phyloP scores from a whole-genome alignment of 2,329 filamentous ascomycete species.

The Myriosclerotinia scirpicola region DNA sequence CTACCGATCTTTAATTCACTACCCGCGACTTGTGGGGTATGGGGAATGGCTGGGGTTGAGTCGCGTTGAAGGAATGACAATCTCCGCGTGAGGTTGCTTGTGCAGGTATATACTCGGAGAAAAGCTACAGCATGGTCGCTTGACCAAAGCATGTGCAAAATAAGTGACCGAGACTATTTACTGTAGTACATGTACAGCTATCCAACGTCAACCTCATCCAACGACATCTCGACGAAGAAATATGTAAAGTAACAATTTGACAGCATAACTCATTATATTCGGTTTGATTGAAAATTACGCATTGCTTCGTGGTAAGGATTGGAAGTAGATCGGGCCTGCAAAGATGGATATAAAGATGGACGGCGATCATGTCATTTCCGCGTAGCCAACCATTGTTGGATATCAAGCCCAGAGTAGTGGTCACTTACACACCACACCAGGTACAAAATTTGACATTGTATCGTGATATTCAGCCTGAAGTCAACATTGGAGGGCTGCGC shows the following conservation, averaged over 20 bases:
- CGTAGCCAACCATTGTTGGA: slow-evolving; percentile 7
- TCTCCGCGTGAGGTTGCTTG: slow-evolving; percentile 25
- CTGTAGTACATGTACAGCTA: slow-evolving; percentile 5
- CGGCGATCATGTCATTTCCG: neutral
- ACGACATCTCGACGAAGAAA: neutral
- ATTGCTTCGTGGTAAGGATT: neutral
- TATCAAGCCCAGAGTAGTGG: slow-evolving; percentile 9
- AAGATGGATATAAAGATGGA: neutral
- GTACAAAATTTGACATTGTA: neutral
- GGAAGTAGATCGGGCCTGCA: neutral
- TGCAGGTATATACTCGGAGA: slow-evolving; percentile 19
- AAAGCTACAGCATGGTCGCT: slow-evolving; percentile 16
- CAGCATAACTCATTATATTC: neutral
- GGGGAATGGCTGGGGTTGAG: slow-evolving; percentile 7
- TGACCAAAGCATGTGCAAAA: slow-evolving; percentile 25
- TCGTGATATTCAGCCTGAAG: slow-evolving; percentile 13
- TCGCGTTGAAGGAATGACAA: slow-evolving; percentile 20
- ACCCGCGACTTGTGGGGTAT: slow-evolving; percentile 21
- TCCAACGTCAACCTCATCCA: slow-evolving; percentile 1
- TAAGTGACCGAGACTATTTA: slow-evolving; percentile 14
- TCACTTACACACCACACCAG: slow-evolving; percentile 15
- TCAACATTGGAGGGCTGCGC: neutral
- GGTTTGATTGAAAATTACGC: neutral
- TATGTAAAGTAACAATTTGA: too few species aligned
- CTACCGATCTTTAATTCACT: slow-evolving; percentile 13